Evolutionary conservation across 148 eudicot genomes (phyloP).

Genomic region (Persicaria tinctoria): DNA sequence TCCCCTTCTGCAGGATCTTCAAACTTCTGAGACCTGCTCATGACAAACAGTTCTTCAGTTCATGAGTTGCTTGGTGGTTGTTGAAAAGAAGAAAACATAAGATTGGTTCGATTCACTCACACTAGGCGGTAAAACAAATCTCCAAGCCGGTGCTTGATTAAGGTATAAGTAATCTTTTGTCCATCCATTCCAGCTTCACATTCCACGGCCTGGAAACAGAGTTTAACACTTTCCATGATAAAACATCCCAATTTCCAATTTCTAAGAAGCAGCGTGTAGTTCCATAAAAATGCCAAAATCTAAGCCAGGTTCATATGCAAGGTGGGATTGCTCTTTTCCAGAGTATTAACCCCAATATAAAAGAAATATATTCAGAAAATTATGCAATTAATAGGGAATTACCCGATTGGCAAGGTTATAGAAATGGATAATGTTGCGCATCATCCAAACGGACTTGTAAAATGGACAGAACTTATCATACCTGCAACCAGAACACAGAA

Average conservation of each 20-base stretch:
- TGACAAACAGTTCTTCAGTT: neutral
- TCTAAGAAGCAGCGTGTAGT: neutral
- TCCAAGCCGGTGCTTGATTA: conserved; percentile 80
- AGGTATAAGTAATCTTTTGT: conserved; percentile 67
- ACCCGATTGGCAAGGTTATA: conserved; percentile 98
- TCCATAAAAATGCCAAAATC: neutral
- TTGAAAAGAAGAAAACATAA: neutral
- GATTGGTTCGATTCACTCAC: conserved; percentile 37
- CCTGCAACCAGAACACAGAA: conserved; percentile 30
- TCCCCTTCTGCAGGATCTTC: conserved; percentile 97
- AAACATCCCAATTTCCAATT: neutral
- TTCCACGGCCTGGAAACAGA: conserved; percentile 58
- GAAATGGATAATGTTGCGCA: conserved; percentile 99
- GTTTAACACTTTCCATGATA: neutral
- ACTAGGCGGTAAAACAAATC: conserved; percentile 86
- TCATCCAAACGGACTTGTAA: conserved; percentile 99
- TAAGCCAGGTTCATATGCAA: neutral
- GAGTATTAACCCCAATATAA: neutral
- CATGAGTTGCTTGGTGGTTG: neutral
- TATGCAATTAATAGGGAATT: neutral
- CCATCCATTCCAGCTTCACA: conserved; percentile 95
- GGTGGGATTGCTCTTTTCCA: neutral
- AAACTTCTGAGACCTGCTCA: conserved; percentile 76
- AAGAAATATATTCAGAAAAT: neutral
- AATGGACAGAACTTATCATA: conserved; percentile 98